A percentile compares a stretch with the other conserved stretches of the same genome.
Evolutionary conservation across 1,284 basidiomycete species (phyloP).

Genomic region (Peniophora sp.): DNA sequence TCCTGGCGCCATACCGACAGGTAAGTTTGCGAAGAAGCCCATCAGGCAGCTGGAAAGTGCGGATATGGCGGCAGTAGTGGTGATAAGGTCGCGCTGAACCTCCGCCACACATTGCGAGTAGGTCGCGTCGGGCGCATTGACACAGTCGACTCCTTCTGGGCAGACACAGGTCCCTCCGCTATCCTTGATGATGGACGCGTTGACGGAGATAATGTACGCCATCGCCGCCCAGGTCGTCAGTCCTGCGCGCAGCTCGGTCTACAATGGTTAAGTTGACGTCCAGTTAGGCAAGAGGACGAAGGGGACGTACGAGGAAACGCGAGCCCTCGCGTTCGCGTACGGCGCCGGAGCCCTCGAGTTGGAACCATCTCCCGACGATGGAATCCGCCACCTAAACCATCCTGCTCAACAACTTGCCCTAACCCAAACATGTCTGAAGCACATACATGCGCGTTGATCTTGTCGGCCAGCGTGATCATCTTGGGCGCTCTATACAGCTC

Average conservation of each 20-base stretch:
- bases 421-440: not conserved
- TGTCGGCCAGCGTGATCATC: constrained; percentile 18
- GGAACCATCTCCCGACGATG: constrained; percentile 73
- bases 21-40: constrained; percentile 80
- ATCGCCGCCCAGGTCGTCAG: constrained; percentile 76
- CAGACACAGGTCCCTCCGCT: constrained; percentile 83
- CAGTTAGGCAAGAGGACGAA: not conserved
- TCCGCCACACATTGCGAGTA: constrained; percentile 66
- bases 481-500: too few relatives aligned
- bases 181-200: constrained; percentile 69
- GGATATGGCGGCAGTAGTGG: constrained; percentile 71
- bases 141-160: constrained; percentile 40
- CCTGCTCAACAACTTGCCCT: not conserved
- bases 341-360: constrained; percentile 78
- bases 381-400: constrained; percentile 57
- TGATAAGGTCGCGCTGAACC: constrained; percentile 67
- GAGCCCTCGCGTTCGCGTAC: constrained; percentile 69
- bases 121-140: constrained; percentile 34
- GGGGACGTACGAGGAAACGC: constrained; percentile 54
- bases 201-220: constrained; percentile 79
- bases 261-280: not conserved
- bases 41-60: constrained; percentile 75
- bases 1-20: constrained; percentile 75
- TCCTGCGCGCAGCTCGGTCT: constrained; percentile 80
- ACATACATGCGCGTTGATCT: constrained; percentile 20